Evolutionary conservation across 768 basidiomycete genomes (phyloP).

Genomic region (Leccinum imitatum): DNA sequence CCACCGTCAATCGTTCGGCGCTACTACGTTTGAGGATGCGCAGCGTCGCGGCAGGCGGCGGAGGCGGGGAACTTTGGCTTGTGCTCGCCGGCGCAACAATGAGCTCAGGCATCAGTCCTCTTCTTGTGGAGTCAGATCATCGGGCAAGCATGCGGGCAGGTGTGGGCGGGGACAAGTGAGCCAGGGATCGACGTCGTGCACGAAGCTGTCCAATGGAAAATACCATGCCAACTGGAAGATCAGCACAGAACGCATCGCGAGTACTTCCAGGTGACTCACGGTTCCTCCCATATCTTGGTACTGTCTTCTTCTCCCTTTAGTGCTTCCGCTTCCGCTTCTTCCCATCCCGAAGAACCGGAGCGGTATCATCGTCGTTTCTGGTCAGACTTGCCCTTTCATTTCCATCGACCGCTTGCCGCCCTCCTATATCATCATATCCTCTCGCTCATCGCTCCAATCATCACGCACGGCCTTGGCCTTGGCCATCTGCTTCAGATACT

Average conservation of each 20-base stretch:
- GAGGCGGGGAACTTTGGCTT: conserved; percentile 41
- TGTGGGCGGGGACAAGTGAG: not conserved
- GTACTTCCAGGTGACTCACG: conserved; percentile 45
- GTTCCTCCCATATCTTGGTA: conserved; percentile 52
- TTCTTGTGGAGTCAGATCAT: conserved; percentile 42
- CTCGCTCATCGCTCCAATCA: conserved; percentile 45
- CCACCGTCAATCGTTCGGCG: too few relatives aligned
- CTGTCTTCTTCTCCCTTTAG: conserved; percentile 28
- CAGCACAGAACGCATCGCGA: conserved; percentile 7
- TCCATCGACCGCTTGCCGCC: too few relatives aligned
- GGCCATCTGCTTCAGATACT: conserved; percentile 30
- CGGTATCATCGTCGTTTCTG: not conserved
- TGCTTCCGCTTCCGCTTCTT: not conserved
- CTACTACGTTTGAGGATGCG: conserved; percentile 65
- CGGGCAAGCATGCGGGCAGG: not conserved
- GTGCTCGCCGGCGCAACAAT: conserved; percentile 44
- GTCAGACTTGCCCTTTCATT: not conserved
- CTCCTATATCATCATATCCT: not conserved
- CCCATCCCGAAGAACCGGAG: not conserved
- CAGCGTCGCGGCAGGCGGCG: conserved; percentile 54
- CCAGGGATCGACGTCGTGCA: not conserved
- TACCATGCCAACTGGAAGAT: conserved; percentile 10
- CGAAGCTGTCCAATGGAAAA: not conserved
- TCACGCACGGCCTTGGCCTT: conserved; percentile 35
- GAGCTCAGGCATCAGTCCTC: conserved; percentile 67